These are phyloP conservation scores for Pyrenopolyporus hunteri DNA, from an alignment of 495 filamentous ascomycete genomes.

Conservation along the genomic window DNA sequence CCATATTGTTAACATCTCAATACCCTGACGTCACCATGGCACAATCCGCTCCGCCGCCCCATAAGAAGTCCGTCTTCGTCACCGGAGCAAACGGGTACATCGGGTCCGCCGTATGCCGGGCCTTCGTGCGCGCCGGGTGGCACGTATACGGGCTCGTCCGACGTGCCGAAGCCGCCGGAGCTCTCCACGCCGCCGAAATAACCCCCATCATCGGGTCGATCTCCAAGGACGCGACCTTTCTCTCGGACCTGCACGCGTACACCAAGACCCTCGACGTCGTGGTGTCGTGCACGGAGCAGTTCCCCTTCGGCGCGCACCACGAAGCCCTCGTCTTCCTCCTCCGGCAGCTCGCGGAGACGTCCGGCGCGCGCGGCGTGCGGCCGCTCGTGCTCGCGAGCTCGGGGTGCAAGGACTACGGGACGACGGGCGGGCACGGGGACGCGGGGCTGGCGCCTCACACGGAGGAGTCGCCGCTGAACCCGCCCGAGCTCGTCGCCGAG, in stretches of 20 bases:
- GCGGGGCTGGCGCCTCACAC: conserved; percentile 43
- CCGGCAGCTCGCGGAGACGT: conserved; percentile 22
- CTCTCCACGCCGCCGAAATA: conserved; percentile 43
- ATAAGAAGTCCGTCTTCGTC: conserved; percentile 44
- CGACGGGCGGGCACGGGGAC: conserved; percentile 39
- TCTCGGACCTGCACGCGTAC: conserved; percentile 13
- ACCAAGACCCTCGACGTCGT: conserved; percentile 43
- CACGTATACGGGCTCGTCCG: conserved; percentile 48
- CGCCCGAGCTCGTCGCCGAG: conserved; percentile 13
- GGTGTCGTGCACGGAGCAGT: conserved; percentile 48
- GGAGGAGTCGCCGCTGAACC: conserved; percentile 44
- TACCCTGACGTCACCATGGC: conserved; percentile 4
- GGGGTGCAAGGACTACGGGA: conserved; percentile 56
- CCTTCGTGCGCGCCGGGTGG: conserved; percentile 50
- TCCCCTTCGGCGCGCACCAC: conserved; percentile 43
- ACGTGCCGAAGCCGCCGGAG: conserved; percentile 20
- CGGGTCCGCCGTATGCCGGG: conserved; percentile 48
- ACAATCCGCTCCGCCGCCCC: not conserved
- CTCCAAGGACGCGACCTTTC: conserved; percentile 24
- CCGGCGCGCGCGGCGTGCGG: conserved; percentile 24
- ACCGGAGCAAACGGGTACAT: conserved; percentile 54
- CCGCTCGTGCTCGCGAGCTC: conserved; percentile 49
- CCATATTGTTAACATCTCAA: not conserved
- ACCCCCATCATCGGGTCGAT: conserved; percentile 46
- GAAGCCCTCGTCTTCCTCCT: conserved; percentile 38